Evolutionary conservation across 2,329 filamentous ascomycete species (phyloP).

Genomic region (Aspergillus japonicus): DNA sequence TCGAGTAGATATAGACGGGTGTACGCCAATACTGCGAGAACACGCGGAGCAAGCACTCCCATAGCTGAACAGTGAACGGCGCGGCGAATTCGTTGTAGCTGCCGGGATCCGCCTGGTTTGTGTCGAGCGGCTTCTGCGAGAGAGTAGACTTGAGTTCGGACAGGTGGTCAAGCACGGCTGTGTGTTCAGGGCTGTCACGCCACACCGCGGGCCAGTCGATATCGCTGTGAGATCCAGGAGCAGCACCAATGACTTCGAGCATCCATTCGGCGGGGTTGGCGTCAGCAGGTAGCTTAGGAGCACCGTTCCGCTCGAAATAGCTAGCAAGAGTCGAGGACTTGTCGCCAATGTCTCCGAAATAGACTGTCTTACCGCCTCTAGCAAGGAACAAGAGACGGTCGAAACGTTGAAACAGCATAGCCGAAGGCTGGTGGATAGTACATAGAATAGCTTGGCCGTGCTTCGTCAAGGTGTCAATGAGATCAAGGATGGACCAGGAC

Average conservation of each 20-base stretch:
- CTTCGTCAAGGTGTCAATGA: slow-evolving; percentile 85
- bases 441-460: slow-evolving; percentile 91
- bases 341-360: slow-evolving; percentile 66
- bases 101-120: slow-evolving; percentile 47
- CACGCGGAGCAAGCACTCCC: slow-evolving; percentile 67
- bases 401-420: slow-evolving; percentile 88
- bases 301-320: slow-evolving; percentile 67
- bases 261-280: slow-evolving; percentile 78
- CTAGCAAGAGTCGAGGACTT: slow-evolving; percentile 57
- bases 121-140: slow-evolving; percentile 41
- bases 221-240: slow-evolving; percentile 62
- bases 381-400: slow-evolving; percentile 65
- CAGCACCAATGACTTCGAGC: slow-evolving; percentile 60
- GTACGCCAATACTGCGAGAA: slow-evolving; percentile 93
- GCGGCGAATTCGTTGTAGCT: slow-evolving; percentile 78
- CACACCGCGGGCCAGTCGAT: slow-evolving; percentile 65
- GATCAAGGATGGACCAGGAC: slow-evolving; percentile 84
- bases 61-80: slow-evolving; percentile 66
- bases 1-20: slow-evolving; percentile 85
- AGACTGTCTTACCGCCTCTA: slow-evolving; percentile 65
- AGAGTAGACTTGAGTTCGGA: slow-evolving; percentile 50
- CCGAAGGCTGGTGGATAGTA: slow-evolving; percentile 96
- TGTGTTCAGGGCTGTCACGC: slow-evolving; percentile 59
- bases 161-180: slow-evolving; percentile 56
- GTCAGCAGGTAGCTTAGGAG: slow-evolving; percentile 56